Conservation (phyloP, 768 basidiomycete species). For the Auricularia sp. region DNA sequence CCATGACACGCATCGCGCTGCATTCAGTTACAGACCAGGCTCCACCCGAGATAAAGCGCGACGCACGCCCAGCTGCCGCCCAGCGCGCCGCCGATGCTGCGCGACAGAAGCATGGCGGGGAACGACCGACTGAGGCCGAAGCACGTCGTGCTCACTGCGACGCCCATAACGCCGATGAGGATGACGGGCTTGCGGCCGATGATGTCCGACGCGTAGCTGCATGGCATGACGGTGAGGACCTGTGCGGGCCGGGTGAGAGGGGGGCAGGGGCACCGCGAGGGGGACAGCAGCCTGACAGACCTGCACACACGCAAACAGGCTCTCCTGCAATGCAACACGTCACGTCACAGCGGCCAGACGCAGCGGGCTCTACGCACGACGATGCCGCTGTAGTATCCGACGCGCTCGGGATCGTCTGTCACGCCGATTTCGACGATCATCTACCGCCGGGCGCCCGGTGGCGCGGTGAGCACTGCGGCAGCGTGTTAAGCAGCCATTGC, state of each 20-base stretch:
- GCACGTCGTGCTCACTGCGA: background rate
- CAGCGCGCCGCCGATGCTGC: background rate
- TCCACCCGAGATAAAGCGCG: background rate
- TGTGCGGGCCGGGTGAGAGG: background rate
- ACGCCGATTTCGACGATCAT: slow-evolving; percentile 15
- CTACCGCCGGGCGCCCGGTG: slow-evolving; percentile 2
- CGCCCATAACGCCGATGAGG: background rate
- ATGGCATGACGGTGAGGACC: slow-evolving; percentile 1
- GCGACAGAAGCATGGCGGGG: background rate
- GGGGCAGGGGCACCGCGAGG: background rate
- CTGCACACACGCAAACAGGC: background rate
- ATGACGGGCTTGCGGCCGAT: background rate
- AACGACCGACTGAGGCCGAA: background rate
- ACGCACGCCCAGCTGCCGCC: background rate
- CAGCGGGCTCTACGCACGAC: slow-evolving; percentile 2
- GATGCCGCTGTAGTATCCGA: slow-evolving; percentile 15
- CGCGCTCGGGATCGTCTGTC: slow-evolving; percentile 13
- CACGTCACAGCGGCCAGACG: slow-evolving; percentile 5
- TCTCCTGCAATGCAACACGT: slow-evolving; percentile 7
- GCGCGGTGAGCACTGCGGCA: background rate
- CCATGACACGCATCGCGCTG: background rate
- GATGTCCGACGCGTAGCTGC: background rate
- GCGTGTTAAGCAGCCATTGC: background rate
- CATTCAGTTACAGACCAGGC: background rate
- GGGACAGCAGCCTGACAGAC: background rate